phyloP scores from a whole-genome alignment of 768 basidiomycete species.

The Russula sp. region DNA sequence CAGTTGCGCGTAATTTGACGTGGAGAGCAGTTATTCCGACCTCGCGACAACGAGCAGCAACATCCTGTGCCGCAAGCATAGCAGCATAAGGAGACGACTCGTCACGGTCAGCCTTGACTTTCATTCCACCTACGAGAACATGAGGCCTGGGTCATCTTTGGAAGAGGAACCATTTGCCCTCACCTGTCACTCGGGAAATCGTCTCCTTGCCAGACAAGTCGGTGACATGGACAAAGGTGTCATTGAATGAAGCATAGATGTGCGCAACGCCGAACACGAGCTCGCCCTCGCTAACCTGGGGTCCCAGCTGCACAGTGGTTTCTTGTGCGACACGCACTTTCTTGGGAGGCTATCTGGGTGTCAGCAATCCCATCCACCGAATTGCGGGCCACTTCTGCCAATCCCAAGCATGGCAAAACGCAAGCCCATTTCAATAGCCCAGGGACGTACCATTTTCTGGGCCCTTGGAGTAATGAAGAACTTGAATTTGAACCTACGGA shows the following conservation, averaged over 20 bases:
- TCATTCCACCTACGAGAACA: conserved; percentile 77
- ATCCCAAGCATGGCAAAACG: background rate
- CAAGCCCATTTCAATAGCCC: background rate
- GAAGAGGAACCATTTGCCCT: conserved; percentile 24
- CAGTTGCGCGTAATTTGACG: conserved; percentile 98
- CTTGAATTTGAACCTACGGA: background rate
- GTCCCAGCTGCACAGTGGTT: conserved; percentile 84
- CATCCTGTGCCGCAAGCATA: conserved; percentile 98
- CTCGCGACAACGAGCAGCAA: conserved; percentile 93
- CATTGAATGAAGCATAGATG: conserved; percentile 99
- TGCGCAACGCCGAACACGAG: conserved; percentile 97
- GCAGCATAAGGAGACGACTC: conserved; percentile 97
- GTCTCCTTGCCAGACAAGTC: conserved; percentile 99
- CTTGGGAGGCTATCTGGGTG: conserved; percentile 70
- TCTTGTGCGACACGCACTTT: conserved; percentile 77
- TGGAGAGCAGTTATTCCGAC: conserved; percentile 98
- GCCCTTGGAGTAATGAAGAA: background rate
- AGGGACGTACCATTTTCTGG: conserved; percentile 13
- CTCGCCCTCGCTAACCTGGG: conserved; percentile 93
- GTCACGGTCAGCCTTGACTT: conserved; percentile 99
- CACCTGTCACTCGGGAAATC: conserved; percentile 95
- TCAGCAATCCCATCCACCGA: conserved; percentile 48
- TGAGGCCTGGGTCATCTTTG: background rate
- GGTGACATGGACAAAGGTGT: conserved; percentile 98
- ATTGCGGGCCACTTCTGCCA: background rate